Conservation (phyloP, 2,329 filamentous ascomycete genomes). For the Aspergillus puulaauensis region DNA sequence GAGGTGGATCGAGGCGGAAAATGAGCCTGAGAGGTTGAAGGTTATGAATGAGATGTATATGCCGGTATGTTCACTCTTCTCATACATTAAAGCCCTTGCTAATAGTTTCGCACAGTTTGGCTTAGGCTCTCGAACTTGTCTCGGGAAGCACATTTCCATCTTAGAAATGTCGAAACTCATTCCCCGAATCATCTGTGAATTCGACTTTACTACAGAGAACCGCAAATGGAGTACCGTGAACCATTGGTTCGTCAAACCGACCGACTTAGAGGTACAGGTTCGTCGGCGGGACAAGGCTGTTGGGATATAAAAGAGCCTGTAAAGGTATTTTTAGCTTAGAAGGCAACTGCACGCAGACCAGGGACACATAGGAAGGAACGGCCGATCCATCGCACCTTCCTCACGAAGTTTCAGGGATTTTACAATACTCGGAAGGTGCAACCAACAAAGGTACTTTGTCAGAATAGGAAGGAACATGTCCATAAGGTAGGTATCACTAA, state of each 20-base stretch:
- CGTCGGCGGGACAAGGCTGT: not conserved
- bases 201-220: constrained; percentile 21
- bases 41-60: constrained; percentile 41
- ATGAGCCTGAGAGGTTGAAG: constrained; percentile 28
- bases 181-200: constrained; percentile 32
- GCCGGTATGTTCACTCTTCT: constrained; percentile 30
- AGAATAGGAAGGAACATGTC: too few species aligned
- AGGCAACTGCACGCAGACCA: not conserved
- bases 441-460: too few species aligned
- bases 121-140: constrained; percentile 32
- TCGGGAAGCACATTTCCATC: constrained; percentile 39
- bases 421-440: too few species aligned
- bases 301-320: not conserved
- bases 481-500: not conserved
- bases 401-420: too few species aligned
- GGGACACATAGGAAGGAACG: too few species aligned
- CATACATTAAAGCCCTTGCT: not conserved
- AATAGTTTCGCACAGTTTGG: constrained; percentile 28
- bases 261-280: constrained; percentile 39
- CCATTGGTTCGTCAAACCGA: constrained; percentile 47
- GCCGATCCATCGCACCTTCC: too few species aligned
- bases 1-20: constrained; percentile 44
- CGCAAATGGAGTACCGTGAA: constrained; percentile 38
- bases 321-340: too few species aligned
- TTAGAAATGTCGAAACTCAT: constrained; percentile 41